A percentile compares a stretch with the other conserved stretches of the same genome.
Evolutionary conservation across 495 filamentous ascomycete species (phyloP).

Genomic region (Annulohypoxylon bovei): DNA sequence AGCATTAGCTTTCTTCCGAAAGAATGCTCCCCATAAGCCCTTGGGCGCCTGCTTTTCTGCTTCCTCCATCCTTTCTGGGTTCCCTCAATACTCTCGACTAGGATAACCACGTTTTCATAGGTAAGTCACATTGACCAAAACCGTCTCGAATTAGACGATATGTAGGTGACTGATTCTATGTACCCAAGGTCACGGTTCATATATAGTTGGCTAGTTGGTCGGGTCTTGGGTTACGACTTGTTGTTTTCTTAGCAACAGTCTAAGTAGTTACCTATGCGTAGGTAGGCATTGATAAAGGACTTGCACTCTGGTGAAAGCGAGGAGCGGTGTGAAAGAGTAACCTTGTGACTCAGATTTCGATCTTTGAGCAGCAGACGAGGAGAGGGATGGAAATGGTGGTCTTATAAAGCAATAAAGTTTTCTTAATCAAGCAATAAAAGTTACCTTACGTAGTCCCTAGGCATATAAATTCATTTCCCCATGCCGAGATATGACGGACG

Average conservation of each 20-base stretch:
- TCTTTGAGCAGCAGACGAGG: background rate
- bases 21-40: slow-evolving; percentile 22
- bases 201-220: background rate
- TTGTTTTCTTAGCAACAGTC: background rate
- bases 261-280: background rate
- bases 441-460: background rate
- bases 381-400: background rate
- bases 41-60: background rate
- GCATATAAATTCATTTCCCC: background rate
- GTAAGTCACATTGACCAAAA: background rate
- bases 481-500: background rate
- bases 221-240: background rate
- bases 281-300: background rate
- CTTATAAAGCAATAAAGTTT: too few species aligned
- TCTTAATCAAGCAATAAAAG: too few species aligned
- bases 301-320: background rate
- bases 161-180: background rate
- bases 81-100: background rate
- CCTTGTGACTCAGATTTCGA: background rate
- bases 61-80: slow-evolving; percentile 16
- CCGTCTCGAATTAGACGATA: background rate
- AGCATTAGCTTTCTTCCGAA: slow-evolving; percentile 17
- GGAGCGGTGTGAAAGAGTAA: background rate
- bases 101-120: background rate
- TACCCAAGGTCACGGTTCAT: background rate